Conservation (phyloP, 1,139 yeast species). For the Hansenula sp. region DNA sequence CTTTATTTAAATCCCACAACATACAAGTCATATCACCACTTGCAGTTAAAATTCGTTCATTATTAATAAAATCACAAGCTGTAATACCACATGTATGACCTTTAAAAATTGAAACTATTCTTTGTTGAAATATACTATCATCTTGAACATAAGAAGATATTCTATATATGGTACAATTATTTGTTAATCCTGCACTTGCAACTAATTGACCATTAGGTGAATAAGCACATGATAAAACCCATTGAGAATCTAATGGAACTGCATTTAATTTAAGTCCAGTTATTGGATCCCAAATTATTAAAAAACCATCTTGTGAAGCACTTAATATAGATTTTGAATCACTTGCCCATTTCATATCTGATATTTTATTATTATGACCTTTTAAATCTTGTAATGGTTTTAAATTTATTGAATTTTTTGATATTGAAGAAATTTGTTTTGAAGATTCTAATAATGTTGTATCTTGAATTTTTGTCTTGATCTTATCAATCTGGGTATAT, state of each 20-base stretch:
- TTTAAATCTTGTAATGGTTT: constrained; percentile 39
- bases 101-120: constrained; percentile 52
- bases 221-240: constrained; percentile 74
- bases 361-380: constrained; percentile 77
- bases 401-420: constrained; percentile 24
- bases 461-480: constrained; percentile 40
- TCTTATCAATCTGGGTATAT: constrained; percentile 44
- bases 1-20: constrained; percentile 73
- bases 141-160: constrained; percentile 25
- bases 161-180: constrained; percentile 68
- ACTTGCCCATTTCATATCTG: constrained; percentile 63
- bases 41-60: constrained; percentile 56
- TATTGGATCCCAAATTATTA: constrained; percentile 79
- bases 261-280: constrained; percentile 72
- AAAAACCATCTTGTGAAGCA: constrained; percentile 84
- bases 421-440: constrained; percentile 22
- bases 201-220: constrained; percentile 62
- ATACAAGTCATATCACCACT: constrained; percentile 84
- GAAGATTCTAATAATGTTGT: constrained; percentile 40
- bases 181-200: constrained; percentile 84
- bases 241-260: constrained; percentile 64
- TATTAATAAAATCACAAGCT: constrained; percentile 61
- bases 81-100: constrained; percentile 86
- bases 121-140: constrained; percentile 33
- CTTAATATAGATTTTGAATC: constrained; percentile 59